Conservation (phyloP, 1,284 basidiomycete species). For the Cutaneotrichosporon sp. region DNA sequence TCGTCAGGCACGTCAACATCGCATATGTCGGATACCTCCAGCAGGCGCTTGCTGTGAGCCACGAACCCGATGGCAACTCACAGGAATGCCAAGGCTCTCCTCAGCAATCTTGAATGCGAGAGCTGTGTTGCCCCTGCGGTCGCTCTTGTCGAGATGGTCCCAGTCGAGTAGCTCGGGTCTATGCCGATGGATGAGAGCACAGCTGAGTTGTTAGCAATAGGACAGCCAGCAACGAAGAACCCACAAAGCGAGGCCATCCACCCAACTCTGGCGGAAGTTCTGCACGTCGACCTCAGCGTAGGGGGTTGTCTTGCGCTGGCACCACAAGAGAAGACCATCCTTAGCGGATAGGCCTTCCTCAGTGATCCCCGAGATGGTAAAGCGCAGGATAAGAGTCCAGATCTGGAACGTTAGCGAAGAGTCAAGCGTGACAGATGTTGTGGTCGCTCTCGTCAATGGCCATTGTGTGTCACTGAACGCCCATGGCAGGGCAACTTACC, state of each 20-base stretch:
- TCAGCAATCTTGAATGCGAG: conserved; percentile 82
- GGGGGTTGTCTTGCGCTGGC: conserved; percentile 87
- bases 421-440: neutral
- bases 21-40: conserved; percentile 96
- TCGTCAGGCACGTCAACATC: conserved; percentile 85
- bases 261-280: conserved; percentile 89
- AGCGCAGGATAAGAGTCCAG: conserved; percentile 94
- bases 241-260: conserved; percentile 89
- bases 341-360: conserved; percentile 96
- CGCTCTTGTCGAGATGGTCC: conserved; percentile 71
- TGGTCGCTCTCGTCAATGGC: no score
- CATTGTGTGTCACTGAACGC: no score
- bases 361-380: conserved; percentile 98
- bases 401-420: conserved; percentile 54
- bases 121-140: conserved; percentile 72
- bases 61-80: conserved; percentile 48
- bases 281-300: conserved; percentile 88
- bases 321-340: conserved; percentile 94
- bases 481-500: no score
- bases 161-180: conserved; percentile 89
- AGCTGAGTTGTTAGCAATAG: conserved; percentile 55
- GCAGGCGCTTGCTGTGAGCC: conserved; percentile 62
- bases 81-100: conserved; percentile 80
- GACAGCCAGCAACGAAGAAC: conserved; percentile 43
- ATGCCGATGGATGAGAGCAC: conserved; percentile 94